Percentiles rank a stretch among this genome's conserved stretches.
Evolutionary conservation across 83 land plant genomes (phyloP).

Genomic region (Isoetes engelmannii): DNA sequence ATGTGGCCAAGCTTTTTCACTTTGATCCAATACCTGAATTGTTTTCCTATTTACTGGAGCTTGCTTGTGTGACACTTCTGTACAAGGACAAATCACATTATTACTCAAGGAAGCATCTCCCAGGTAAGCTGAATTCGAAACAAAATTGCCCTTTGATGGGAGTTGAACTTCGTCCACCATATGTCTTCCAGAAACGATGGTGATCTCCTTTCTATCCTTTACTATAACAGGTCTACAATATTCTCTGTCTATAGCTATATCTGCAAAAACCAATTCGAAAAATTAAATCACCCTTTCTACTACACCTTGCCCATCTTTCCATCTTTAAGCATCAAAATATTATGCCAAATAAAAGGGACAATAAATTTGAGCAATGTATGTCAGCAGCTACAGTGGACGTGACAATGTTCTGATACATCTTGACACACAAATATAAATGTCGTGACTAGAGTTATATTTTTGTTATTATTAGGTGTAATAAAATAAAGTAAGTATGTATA

Average conservation of each 20-base stretch:
- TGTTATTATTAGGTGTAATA: not conserved
- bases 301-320: not conserved
- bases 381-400: not conserved
- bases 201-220: not conserved
- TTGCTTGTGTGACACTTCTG: not conserved
- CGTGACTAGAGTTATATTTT: not conserved
- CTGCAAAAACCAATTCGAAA: conserved; percentile 1
- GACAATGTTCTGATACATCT: not conserved
- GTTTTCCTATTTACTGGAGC: not conserved
- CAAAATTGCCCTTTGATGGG: not conserved
- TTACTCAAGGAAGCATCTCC: not conserved
- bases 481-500: not conserved
- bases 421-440: not conserved
- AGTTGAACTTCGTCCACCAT: not conserved
- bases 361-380: not conserved
- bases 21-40: not conserved
- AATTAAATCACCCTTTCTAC: not conserved
- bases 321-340: not conserved
- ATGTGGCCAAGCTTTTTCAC: not conserved
- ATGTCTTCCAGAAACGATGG: conserved; percentile 3
- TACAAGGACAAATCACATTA: conserved; percentile 1
- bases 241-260: conserved; percentile 4
- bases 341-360: not conserved
- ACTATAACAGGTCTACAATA: not conserved
- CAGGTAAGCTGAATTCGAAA: not conserved